phyloP scores from a whole-genome alignment of 148 eudicot genomes.

The Rhododendron mucronatum region DNA sequence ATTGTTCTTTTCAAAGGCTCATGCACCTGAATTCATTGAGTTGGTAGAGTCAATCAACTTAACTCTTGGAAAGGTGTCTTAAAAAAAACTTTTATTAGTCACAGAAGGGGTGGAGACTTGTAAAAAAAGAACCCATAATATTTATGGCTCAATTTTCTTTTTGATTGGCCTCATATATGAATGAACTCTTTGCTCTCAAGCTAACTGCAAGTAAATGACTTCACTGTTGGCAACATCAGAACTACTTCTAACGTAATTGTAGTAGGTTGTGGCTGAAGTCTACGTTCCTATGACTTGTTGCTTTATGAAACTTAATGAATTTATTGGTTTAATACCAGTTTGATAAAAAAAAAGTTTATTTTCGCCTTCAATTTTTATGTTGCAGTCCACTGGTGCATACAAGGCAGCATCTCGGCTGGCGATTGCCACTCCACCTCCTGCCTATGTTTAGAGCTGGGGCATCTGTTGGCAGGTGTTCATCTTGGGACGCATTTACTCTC shows the following conservation, averaged over 20 bases:
- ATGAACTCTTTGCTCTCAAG: not conserved
- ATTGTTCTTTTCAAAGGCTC: not conserved
- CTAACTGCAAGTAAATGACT: not conserved
- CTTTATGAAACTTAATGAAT: not conserved
- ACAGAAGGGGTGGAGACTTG: not conserved
- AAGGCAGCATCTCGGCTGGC: slow-evolving; percentile 98
- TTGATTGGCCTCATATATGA: not conserved
- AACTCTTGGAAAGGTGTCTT: not conserved
- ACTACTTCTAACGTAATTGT: not conserved
- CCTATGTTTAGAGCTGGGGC: slow-evolving; percentile 93
- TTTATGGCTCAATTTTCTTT: not conserved
- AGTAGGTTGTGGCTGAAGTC: not conserved
- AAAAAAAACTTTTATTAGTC: not conserved
- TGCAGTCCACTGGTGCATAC: slow-evolving; percentile 96
- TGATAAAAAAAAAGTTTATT: not conserved
- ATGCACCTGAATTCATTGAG: not conserved
- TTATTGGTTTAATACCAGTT: not conserved
- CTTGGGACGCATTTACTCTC: not conserved
- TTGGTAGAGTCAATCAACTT: not conserved
- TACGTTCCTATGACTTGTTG: not conserved
- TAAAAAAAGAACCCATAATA: not conserved
- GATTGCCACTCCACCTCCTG: slow-evolving; percentile 99
- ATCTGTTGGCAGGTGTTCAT: slow-evolving; percentile 94
- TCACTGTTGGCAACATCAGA: not conserved
- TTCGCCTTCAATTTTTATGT: not conserved